Percentiles rank a stretch among this genome's conserved stretches.
Evolutionary conservation across 495 filamentous ascomycete genomes (phyloP).

Genomic region (Penicillium manginii): DNA sequence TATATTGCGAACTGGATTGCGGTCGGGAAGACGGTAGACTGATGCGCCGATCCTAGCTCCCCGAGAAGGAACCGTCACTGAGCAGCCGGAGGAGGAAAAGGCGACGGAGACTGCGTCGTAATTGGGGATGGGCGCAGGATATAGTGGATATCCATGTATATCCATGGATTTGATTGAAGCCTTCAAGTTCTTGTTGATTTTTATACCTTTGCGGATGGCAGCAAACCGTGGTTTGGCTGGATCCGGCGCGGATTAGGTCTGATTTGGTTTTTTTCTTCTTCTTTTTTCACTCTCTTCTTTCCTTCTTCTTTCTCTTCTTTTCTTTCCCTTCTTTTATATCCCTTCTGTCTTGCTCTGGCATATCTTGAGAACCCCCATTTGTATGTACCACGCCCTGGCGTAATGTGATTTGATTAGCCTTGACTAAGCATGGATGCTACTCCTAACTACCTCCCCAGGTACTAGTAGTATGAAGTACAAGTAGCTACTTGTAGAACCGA

Average conservation of each 20-base stretch:
- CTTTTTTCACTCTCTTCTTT: background rate
- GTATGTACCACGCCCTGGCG: slow-evolving; percentile 21
- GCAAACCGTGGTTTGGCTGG: slow-evolving; percentile 13
- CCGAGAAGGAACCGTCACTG: slow-evolving; percentile 8
- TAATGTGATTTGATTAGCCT: slow-evolving; percentile 3
- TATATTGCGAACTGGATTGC: slow-evolving; percentile 1
- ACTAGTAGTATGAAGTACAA: background rate
- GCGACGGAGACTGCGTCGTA: slow-evolving; percentile 13
- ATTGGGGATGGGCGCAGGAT: background rate
- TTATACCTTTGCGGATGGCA: slow-evolving; percentile 13
- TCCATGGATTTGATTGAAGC: slow-evolving; percentile 4
- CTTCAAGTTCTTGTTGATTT: slow-evolving; percentile 1
- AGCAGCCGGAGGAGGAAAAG: slow-evolving; percentile 6
- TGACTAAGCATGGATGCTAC: background rate
- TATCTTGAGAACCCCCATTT: slow-evolving; percentile 7
- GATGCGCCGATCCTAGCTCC: slow-evolving; percentile 14
- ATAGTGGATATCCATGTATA: slow-evolving; percentile 1
- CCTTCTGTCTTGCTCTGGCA: background rate
- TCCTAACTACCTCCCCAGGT: no score
- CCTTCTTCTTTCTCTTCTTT: background rate
- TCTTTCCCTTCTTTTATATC: background rate
- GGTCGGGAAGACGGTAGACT: slow-evolving; percentile 9
- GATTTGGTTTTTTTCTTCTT: background rate
- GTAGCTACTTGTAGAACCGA: background rate
- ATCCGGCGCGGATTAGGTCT: slow-evolving; percentile 1